phyloP scores from a whole-genome alignment of 257 asterid genomes.

The Solanum chiquidenum region DNA sequence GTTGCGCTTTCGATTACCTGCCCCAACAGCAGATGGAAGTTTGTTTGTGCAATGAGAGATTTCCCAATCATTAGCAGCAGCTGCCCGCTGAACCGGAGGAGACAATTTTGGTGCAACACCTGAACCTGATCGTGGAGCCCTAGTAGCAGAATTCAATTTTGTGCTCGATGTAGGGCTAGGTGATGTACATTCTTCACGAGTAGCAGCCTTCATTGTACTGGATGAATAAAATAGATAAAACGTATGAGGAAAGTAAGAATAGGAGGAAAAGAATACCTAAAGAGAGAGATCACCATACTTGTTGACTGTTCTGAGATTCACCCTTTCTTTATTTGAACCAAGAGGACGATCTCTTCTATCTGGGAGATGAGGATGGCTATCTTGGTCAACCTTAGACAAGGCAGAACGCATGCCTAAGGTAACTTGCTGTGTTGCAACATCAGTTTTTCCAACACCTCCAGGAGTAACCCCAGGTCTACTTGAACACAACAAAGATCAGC shows the following conservation, averaged over 20 bases:
- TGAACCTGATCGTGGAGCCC: slow-evolving; percentile 78
- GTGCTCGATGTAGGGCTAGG: slow-evolving; percentile 83
- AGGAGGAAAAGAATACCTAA: background rate
- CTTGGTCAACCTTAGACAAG: slow-evolving; percentile 56
- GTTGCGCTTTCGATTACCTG: slow-evolving; percentile 63
- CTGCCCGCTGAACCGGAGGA: slow-evolving; percentile 45
- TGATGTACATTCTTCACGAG: slow-evolving; percentile 66
- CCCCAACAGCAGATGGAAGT: slow-evolving; percentile 44
- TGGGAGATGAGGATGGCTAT: slow-evolving; percentile 49
- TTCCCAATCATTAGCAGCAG: slow-evolving; percentile 72
- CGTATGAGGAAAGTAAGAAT: background rate
- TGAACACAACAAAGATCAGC: background rate
- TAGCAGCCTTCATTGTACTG: slow-evolving; percentile 42
- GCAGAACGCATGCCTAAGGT: slow-evolving; percentile 62
- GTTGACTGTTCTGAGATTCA: slow-evolving; percentile 55
- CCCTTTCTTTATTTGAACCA: slow-evolving; percentile 64
- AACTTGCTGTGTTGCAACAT: slow-evolving; percentile 42
- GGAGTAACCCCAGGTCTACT: slow-evolving; percentile 55
- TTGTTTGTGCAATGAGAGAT: slow-evolving; percentile 65
- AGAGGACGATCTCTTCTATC: slow-evolving; percentile 65
- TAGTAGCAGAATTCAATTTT: slow-evolving; percentile 55
- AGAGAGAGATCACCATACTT: slow-evolving; percentile 33
- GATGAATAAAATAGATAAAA: background rate
- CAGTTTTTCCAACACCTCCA: slow-evolving; percentile 58
- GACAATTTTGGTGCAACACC: slow-evolving; percentile 57